phyloP scores from a whole-genome alignment of 2,329 filamentous ascomycete genomes.

The Pseudogymnoascus sp. region DNA sequence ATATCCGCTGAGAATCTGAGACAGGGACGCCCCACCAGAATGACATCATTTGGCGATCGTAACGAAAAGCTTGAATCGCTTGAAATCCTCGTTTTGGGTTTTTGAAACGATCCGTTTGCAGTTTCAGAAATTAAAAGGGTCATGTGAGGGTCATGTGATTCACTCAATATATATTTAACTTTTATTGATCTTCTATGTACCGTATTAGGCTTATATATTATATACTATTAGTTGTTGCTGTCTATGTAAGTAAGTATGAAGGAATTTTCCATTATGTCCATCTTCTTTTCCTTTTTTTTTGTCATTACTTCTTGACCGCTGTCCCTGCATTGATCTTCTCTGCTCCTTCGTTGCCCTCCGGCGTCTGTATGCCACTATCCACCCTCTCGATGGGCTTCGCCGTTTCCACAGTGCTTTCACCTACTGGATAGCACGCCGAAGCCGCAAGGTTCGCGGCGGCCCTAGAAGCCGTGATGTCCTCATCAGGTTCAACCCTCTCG shows the following conservation, averaged over 20 bases:
- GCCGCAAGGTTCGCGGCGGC: neutral
- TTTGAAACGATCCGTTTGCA: neutral
- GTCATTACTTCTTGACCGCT: neutral
- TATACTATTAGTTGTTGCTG: neutral
- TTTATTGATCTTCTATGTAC: neutral
- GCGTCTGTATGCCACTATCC: neutral
- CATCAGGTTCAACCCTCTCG: neutral
- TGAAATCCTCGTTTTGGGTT: neutral
- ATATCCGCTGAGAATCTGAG: neutral
- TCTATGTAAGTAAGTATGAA: neutral
- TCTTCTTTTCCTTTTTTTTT: neutral
- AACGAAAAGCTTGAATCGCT: constrained; percentile 1
- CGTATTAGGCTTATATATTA: neutral
- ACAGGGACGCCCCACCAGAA: neutral
- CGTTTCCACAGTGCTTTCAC: neutral
- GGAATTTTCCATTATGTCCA: neutral
- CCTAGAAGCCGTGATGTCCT: neutral
- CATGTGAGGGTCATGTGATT: constrained; percentile 2
- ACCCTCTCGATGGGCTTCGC: neutral
- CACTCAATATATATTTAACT: neutral
- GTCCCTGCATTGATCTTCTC: neutral
- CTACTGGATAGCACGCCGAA: neutral
- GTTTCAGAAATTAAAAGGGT: neutral
- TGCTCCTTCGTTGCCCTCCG: neutral
- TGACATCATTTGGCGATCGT: neutral